Evolutionary conservation across 2,329 filamentous ascomycete species (phyloP).

Genomic region (Ophiostoma triangulosporum): DNA sequence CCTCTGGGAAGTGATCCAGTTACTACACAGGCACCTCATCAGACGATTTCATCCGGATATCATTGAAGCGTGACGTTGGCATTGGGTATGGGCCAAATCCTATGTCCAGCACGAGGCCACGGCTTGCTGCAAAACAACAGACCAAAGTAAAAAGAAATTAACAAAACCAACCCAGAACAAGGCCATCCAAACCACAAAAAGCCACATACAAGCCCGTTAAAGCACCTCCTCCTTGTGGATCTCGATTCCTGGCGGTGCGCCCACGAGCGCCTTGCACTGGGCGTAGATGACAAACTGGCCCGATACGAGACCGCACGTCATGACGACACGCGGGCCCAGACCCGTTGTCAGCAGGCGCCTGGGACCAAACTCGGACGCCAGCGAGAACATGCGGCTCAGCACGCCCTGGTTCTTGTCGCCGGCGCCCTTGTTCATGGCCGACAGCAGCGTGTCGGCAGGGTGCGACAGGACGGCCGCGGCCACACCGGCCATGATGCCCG

Average conservation of each 20-base stretch:
- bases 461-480: slow-evolving; percentile 81
- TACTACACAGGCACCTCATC: too few species aligned
- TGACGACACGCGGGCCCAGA: slow-evolving; percentile 36
- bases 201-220: background rate
- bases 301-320: slow-evolving; percentile 39
- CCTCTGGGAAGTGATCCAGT: too few species aligned
- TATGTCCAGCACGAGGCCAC: background rate
- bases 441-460: slow-evolving; percentile 58
- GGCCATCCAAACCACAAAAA: background rate
- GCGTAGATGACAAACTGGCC: slow-evolving; percentile 43
- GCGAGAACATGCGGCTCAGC: slow-evolving; percentile 37
- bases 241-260: slow-evolving; percentile 36
- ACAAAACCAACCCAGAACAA: background rate
- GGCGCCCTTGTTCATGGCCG: slow-evolving; percentile 41
- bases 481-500: slow-evolving; percentile 76
- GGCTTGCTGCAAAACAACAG: background rate
- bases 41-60: background rate
- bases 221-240: slow-evolving; percentile 33
- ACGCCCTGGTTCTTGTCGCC: slow-evolving; percentile 34
- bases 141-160: background rate
- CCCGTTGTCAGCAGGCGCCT: slow-evolving; percentile 33
- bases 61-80: background rate
- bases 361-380: slow-evolving; percentile 37
- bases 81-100: background rate
- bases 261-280: slow-evolving; percentile 38